Evolutionary conservation across 345 rosid species (phyloP), one percentile per base, ranked within the genome.

Genomic region (Corchorus capsularis): DNA sequence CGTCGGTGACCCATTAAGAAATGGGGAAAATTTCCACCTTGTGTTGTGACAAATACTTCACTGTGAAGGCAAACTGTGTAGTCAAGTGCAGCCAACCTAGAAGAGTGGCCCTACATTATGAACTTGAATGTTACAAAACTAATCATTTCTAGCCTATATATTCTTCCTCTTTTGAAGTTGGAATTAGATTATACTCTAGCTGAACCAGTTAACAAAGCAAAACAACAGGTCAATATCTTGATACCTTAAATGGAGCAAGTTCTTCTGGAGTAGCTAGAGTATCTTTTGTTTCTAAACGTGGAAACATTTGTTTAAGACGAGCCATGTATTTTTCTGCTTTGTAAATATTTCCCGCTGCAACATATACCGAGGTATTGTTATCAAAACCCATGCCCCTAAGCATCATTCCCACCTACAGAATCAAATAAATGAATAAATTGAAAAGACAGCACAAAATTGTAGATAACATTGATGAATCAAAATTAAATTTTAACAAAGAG

Each of bases 21-120:
- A 84, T 93, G 99, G 13, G 99, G 99, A 76, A 92, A 96, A 71
- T 96, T 96, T 75, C 99, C 99, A 71, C 99, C 99, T 89, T 93
- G 99, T 22, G 99, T 93, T 11, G 98, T 92, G 83, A 92, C 94
- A 83, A 95, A 93, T 69, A 89, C 99, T 85, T 92, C 96, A 61
- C 98, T 96, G 80, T 90, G 92, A 83, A 96, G 91, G 83, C 99
- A 93, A 81, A 96, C 90, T 9, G 94, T 90, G 76, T 93, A 93
- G 70, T 95, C 98, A 45, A 95, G 93, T 39, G 97, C 99, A 72
- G 99, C 99, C 82, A 96, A 86, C 87, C 98, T 89, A 71, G 98
- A 96, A 9, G 78, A 92, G 81, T 90, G 92, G 9, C 96, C 97
- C 97, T 96, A 63, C 88, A 88, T 74, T 77, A 80, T 71, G 73